Conservation (phyloP, 2,329 filamentous ascomycete species). For the Ceratocystis papillata region DNA sequence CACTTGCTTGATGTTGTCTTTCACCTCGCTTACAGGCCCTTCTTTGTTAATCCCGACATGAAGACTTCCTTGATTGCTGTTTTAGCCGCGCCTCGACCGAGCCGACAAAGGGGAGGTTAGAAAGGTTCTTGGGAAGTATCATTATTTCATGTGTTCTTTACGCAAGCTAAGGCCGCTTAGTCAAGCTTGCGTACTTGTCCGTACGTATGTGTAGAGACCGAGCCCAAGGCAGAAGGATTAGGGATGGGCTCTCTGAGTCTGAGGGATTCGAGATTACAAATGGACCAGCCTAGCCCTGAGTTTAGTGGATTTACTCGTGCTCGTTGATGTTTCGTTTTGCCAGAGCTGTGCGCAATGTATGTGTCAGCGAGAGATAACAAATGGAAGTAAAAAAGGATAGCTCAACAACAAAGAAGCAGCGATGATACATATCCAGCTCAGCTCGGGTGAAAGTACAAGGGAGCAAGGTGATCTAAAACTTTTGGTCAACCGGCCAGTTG, state of each 20-base stretch:
- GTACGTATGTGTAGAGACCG: background rate
- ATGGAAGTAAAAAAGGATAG: too few relatives aligned
- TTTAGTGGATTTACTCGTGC: background rate
- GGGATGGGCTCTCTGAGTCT: background rate
- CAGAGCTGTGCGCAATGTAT: too few relatives aligned
- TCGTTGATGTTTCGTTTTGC: background rate
- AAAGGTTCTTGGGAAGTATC: background rate
- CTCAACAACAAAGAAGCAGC: too few relatives aligned
- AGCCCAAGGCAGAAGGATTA: background rate
- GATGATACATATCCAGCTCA: too few relatives aligned
- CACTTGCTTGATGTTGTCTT: background rate
- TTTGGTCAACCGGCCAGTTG: background rate
- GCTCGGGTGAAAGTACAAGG: too few relatives aligned
- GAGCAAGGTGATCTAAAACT: background rate
- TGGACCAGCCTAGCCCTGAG: background rate
- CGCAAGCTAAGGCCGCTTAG: background rate
- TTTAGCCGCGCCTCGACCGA: background rate
- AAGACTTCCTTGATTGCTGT: background rate
- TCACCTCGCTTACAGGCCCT: background rate
- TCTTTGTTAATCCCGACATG: background rate
- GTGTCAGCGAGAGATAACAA: too few relatives aligned
- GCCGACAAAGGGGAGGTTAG: background rate
- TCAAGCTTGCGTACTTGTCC: background rate
- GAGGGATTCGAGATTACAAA: slow-evolving; percentile 7
- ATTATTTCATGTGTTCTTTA: background rate